Evolutionary conservation across 2,329 filamentous ascomycete genomes (phyloP).

Genomic region (Alternaria viburni): DNA sequence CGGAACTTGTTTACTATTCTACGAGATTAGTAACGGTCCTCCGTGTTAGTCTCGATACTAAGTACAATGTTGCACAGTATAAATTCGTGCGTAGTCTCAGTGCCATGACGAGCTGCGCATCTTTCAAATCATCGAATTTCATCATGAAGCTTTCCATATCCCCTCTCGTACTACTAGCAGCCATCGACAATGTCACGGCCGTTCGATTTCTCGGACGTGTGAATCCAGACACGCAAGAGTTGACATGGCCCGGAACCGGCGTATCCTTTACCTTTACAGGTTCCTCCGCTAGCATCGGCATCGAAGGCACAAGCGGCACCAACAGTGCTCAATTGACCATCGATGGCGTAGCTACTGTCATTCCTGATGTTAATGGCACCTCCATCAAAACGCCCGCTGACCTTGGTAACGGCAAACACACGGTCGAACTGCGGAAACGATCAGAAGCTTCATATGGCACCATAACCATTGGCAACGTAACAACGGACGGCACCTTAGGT

Average conservation of each 20-base stretch:
- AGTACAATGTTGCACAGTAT: not conserved
- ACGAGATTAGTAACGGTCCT: not conserved
- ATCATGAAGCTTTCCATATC: not conserved
- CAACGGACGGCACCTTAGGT: conserved; percentile 36
- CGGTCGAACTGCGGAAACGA: conserved; percentile 48
- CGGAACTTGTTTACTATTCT: not conserved
- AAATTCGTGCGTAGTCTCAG: not conserved
- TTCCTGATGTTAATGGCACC: conserved; percentile 38
- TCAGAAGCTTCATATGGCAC: conserved; percentile 48
- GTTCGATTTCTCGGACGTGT: conserved; percentile 47
- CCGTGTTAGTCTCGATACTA: not conserved
- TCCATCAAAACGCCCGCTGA: conserved; percentile 38
- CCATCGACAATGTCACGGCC: conserved; percentile 1
- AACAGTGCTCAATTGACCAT: conserved; percentile 46
- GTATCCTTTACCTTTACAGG: conserved; percentile 52
- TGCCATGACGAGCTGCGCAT: not conserved
- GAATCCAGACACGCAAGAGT: conserved; percentile 51
- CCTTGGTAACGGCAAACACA: conserved; percentile 45
- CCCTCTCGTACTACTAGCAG: not conserved
- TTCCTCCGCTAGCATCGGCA: conserved; percentile 47
- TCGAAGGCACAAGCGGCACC: conserved; percentile 40
- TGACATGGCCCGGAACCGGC: conserved; percentile 56
- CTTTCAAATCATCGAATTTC: not conserved
- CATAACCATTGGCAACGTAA: conserved; percentile 37
- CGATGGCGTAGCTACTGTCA: conserved; percentile 34